Evolutionary conservation across 169 alveolate species (phyloP), one percentile per base, ranked within the genome.

Genomic region (Theileria annulata): DNA sequence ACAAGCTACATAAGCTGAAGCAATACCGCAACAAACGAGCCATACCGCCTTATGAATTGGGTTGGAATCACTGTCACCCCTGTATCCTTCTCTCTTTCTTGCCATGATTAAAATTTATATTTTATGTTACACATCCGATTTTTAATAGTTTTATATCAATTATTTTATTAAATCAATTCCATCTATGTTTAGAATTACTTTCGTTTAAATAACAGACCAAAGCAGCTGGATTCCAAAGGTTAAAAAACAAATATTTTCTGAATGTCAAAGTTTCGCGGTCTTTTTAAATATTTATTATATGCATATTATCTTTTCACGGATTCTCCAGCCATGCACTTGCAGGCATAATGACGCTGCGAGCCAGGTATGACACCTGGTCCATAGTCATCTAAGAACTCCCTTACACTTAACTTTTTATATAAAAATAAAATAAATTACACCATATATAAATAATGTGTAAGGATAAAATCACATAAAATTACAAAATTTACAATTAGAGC

Each of bases 321-420:
- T 28, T 23, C 76, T 71, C 30, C 54, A 28, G 13, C 47, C 47
- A 35, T 35, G 79, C 79, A 72, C 79, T 72, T 72, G 79, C 35
- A 15, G 71, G 79, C 79, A 72, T 58, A 58, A 62, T 62, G 48
- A n/a, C 12, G 25, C 3, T 30, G 3, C 19, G 0, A 58, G 30
- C 17, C 15, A 23, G n/a, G 67, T 23, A 58, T 25, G 3, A 25
- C 17, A 1, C 17, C 2, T 28, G 42, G 6, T 0, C 30, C 30
- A 58, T 58, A 58, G 30, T 58, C 67, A 13, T 6, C 67, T 28
- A 0, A 23, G 17, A 6, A 5, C 35, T 28, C 67, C 67, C 4
- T 58, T 58, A 6, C 35, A 10, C 10, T 10, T 58, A 9, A 10
- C 42, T 58, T 58, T 58, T 58, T 58, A 58, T 28, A 10, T 25